These are phyloP conservation scores for Westerdykella aurantiaca DNA, from an alignment of 2,329 filamentous ascomycete genomes.

Conservation along the genomic window DNA sequence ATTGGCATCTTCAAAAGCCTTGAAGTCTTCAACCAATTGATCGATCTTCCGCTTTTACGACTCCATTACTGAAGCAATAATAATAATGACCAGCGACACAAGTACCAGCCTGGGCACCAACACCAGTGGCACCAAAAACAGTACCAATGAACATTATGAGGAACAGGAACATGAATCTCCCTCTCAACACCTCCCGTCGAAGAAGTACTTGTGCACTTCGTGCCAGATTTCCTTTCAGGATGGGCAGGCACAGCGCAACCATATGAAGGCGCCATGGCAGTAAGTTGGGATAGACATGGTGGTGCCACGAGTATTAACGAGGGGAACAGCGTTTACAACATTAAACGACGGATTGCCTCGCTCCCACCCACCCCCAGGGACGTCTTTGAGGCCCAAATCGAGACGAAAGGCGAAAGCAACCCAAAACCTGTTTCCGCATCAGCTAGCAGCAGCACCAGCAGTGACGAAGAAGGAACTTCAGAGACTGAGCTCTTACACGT, in stretches of 20 bases:
- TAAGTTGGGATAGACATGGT: conserved; percentile 8
- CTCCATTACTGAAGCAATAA: too few species aligned
- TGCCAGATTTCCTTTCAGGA: conserved; percentile 8
- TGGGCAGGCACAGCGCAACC: conserved; percentile 16
- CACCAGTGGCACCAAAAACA: too few species aligned
- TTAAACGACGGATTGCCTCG: conserved; percentile 13
- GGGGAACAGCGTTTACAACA: conserved; percentile 13
- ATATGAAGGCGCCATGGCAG: conserved; percentile 28
- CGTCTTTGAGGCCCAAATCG: conserved; percentile 5
- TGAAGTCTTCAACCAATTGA: too few species aligned
- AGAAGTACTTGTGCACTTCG: neutral
- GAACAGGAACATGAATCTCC: too few species aligned
- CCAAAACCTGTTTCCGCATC: neutral
- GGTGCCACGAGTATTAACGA: conserved; percentile 5
- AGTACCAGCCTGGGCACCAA: too few species aligned
- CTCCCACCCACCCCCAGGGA: conserved; percentile 12
- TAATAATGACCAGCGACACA: too few species aligned
- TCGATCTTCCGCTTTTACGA: too few species aligned
- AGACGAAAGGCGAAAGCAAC: neutral
- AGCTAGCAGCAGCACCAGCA: neutral
- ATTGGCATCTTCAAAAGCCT: too few species aligned
- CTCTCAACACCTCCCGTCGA: too few species aligned
- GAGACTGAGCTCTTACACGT: neutral
- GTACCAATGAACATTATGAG: too few species aligned
- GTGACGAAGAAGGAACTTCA: neutral